Evolutionary conservation across 352 stramenopile species (phyloP), one percentile per base, ranked within the genome.

Genomic region (Phytophthora cryptogea): DNA sequence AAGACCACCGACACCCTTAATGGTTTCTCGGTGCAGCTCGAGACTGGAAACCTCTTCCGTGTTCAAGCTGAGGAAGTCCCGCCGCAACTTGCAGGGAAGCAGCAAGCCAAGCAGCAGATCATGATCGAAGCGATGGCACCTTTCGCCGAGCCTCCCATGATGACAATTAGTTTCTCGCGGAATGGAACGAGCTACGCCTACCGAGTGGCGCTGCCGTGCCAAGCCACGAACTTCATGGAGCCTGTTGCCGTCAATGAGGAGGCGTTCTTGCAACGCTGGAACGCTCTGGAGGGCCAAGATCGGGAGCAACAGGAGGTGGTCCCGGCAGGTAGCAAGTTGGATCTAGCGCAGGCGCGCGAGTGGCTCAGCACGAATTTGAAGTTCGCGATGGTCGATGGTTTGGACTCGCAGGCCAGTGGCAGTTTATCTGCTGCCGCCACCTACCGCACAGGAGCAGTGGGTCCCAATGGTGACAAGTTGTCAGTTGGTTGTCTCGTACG

Each of bases 181-280:
- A 80, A 54, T 66, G 89, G 61, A 39, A 72, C 52, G 23, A 81
- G 46, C 70, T 94, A 76, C 76, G 81, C 59, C 80, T 98, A 87
- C 79, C 45, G 58, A 45, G 50, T 90, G 27, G 63, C 66, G 23
- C 71, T 98, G 54, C 94, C 93, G 17, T 90, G 96, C 47, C 83
- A 97, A 33, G 89, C 78, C 2, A 96, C 88, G 27, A 89, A 66
- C 48, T 98, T 98, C 73, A 89, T 97, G 67, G 93, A 98, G 66
- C 91, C 93, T 13, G 89, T 98, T 14, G 90, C 86, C 44, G 74
- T 98, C 8, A 80, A 92, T 45, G 76, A 80, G 36, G 83, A 88
- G n/a, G 92, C 94, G 8, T 98, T 98, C 70, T 89, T 97, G 72
- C 90, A 97, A 68, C 77, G 94, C 33, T 98, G 94, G 92, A 85